Evolutionary conservation across 768 basidiomycete genomes (phyloP), one percentile per base, ranked within the genome.

Genomic region (Favolaschia claudopus): DNA sequence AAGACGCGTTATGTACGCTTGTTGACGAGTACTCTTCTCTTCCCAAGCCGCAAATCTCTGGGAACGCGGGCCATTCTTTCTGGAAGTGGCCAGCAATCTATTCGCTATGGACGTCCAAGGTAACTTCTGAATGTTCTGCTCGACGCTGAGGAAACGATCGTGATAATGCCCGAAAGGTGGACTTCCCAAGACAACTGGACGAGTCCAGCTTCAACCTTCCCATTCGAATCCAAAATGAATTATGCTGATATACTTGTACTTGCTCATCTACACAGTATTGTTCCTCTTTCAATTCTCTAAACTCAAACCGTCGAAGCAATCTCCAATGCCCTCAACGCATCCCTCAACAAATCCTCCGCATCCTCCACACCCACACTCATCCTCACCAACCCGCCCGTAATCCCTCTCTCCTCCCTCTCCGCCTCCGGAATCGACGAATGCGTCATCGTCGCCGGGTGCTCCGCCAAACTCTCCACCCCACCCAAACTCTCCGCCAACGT

Each of bases 341-440:
- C 93, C 33, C 72, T 75, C 10, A 95, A 75, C 43, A 98, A 69
- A 76, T 99, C 96, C 20, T 91, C 89, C 14, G 71, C 79, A 47
- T 99, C 96, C 75, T 98, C 96, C 14, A 96, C 83, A 3, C 96
- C 96, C 1, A 96, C 92, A 32, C 88, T 90, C 62, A 99, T 72
- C 17, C 96, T 79, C 3, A 97, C 77, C 57, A 96, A 72, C 60
- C 89, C 85, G 19, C 88, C 88, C 5, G 85, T 85, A 60, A 99
- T 93, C 1, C 96, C 95, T 27, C 95, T 76, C 14, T 75, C 47
- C 27, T 78, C 84, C 12, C 93, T 78, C 72, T 92, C 89, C 1
- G 73, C 85, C 24, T 82, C 80, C 0, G 92, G 89, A 44, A 93
- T 86, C 46, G 84, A 84, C 2, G 85, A 88, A 71, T 97, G 96